Conservation (phyloP, 139 green algal genomes). For the Gonium pectorale region DNA sequence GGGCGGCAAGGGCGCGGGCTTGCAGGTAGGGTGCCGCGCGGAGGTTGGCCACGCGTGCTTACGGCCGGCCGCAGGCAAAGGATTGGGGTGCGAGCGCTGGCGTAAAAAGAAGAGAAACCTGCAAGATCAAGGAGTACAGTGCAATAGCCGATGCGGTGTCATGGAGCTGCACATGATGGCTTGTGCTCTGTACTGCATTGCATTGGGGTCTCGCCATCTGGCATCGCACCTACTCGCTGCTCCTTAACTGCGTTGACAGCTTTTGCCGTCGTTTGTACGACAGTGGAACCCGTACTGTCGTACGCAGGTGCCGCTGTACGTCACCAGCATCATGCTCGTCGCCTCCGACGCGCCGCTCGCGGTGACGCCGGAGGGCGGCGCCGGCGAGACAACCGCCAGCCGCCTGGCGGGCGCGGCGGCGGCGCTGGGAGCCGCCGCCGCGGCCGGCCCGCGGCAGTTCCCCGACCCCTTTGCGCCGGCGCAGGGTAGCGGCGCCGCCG, state of each 20-base stretch:
- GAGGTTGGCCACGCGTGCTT: background rate
- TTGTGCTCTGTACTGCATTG: background rate
- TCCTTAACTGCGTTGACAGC: background rate
- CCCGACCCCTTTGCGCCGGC: background rate
- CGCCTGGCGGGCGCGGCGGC: conserved; percentile 25
- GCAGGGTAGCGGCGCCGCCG: background rate
- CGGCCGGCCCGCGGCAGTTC: no score
- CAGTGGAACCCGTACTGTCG: background rate
- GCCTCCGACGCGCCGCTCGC: conserved; percentile 22
- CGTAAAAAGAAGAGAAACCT: no score
- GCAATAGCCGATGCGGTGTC: no score
- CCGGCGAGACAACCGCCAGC: background rate
- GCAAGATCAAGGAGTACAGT: no score
- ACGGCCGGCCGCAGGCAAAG: background rate
- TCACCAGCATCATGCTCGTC: conserved; percentile 24
- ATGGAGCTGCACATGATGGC: no score
- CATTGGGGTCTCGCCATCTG: background rate
- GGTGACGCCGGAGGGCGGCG: background rate
- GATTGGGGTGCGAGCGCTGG: no score
- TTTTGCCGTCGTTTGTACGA: background rate
- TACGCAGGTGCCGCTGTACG: conserved; percentile 33
- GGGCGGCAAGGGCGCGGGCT: background rate
- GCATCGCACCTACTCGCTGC: background rate
- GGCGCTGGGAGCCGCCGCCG: background rate
- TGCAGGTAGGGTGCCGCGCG: conserved; percentile 7